Base-by-base conservation (phyloP, 768 basidiomycete species). In the Cystobasidium ongulense region DNA sequence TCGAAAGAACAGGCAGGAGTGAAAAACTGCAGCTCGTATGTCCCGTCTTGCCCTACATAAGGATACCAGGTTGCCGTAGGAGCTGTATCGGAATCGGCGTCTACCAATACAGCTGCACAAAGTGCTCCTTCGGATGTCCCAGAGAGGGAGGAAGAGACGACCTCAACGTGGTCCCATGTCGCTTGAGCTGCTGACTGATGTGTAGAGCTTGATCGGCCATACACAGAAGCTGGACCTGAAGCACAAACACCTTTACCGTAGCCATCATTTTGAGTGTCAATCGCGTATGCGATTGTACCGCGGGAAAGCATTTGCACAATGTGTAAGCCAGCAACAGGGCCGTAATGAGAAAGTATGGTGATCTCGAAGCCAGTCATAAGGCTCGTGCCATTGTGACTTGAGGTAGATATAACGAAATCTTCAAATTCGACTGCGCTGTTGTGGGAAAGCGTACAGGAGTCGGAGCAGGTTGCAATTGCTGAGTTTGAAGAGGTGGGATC, bases 271-370 rank as follows among this genome's bases (percentile, higher is more conserved):
- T 61, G 27, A 7, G 71, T 43, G 52, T 72, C 73, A 61, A 63
- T 72, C 21, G 77, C 76, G 38, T 74, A 78, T 0, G 67, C 63
- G n/a, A 54, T 79, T 76, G 76, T 71, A 74, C 95, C 96, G 21
- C 91, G 88, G 1, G 92, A 93, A 23, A 99, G 86, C 18, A 98
- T 83, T 78, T 98, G 92, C n/a, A 98, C 80, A 63, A 96, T 84
- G 80, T 95, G 92, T 38, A 99, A 82, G 52, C 94, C 96, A 1
- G 91, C 86, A 8, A 87, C 86, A 10, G 83, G 81, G 41, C 93
- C 95, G 54, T 83, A 85, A 85, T 89, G 95, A 59, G 84, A 82
- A 8, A 88, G 87, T 23, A 98, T 83, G 68, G 87, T 89, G 78
- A 99, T 84, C 81, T 94, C 89, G 75, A 96, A 87, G 63, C 96